A percentile compares a stretch with the other conserved stretches of the same genome.
These are phyloP conservation scores for Coniferiporia weirii DNA, from an alignment of 1,284 basidiomycete species.

Conservation along the genomic window DNA sequence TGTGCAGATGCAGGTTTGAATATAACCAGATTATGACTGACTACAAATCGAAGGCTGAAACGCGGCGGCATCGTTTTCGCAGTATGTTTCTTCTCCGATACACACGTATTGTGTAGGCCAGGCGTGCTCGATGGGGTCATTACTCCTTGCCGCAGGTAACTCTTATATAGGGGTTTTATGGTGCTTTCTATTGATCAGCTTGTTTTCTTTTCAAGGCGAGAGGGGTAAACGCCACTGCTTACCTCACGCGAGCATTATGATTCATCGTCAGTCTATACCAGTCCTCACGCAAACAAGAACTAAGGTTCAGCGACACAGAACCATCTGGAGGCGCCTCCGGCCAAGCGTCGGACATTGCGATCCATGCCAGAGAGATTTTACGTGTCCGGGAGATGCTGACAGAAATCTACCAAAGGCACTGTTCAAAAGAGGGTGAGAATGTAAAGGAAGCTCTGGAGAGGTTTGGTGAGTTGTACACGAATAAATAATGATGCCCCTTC, in stretches of 20 bases:
- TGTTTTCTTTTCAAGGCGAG: conserved; percentile 42
- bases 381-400: conserved; percentile 79
- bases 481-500: conserved; percentile 6
- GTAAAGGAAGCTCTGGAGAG: conserved; percentile 60
- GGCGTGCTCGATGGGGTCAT: conserved; percentile 90
- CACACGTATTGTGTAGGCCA: conserved; percentile 93
- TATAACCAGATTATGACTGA: conserved; percentile 14
- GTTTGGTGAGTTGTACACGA: conserved; percentile 56
- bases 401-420: conserved; percentile 80
- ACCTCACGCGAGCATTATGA: conserved; percentile 93
- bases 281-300: conserved; percentile 8
- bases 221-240: conserved; percentile 84
- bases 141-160: conserved; percentile 76
- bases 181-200: background rate
- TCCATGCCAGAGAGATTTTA: conserved; percentile 90
- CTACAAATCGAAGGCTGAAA: background rate
- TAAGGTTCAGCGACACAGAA: conserved; percentile 44
- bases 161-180: too few species aligned
- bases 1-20: conserved; percentile 66
- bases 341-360: conserved; percentile 90
- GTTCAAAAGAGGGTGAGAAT: conserved; percentile 60
- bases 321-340: conserved; percentile 92
- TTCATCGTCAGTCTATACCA: conserved; percentile 69
- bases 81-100: conserved; percentile 90
- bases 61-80: conserved; percentile 20